Evolutionary conservation across 2,329 filamentous ascomycete genomes (phyloP), one percentile per base, ranked within the genome.

Genomic region (Aspergillus udagawae): DNA sequence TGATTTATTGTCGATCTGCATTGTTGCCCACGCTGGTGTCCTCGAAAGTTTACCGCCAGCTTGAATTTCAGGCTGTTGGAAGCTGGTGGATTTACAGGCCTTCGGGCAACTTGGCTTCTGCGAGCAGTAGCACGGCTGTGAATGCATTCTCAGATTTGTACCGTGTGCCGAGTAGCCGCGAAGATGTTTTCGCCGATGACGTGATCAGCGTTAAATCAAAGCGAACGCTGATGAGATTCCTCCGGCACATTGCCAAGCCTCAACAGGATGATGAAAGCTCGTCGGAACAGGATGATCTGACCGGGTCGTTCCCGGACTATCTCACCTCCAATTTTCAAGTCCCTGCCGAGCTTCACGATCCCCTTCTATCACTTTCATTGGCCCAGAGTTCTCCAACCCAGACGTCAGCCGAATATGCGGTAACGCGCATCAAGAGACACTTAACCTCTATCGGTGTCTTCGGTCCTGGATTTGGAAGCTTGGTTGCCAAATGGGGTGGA

Each of bases 401-500:
- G 14, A 86, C 83, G 2, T 79, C 85, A 2, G 84, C 85, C 1
- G 86, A 87, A 52, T 86, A 85, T 66, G 91, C 91, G 0, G 75
- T 97, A 25, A 82, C 84, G 2, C 82, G 85, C 27, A 89, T 97
- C 56, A 83, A 88, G 63, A 85, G 87, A 48, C 92, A 99, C 73
- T 78, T 97, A 52, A 83, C 84, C 14, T 97, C 93, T 0, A 92
- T 95, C 74, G 92, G 93, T 7, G 78, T 90, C 4, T 93, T 97
- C 65, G 93, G 93, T 0, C 84, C 89, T 50, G 92, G 93, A 9
- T 97, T 97, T 70, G 90, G 90, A 52, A 90, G 91, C 49, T 86
- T 99, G 12, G 85, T 96, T 63, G 88, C 92, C 23, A 97, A 96
- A 80, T 99, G 92, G 88, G 93, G 93, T 49, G 92, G 93, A 28